These are phyloP conservation scores for Quercus rubra DNA, from an alignment of 306 rosid genomes.

Conservation along the genomic window DNA sequence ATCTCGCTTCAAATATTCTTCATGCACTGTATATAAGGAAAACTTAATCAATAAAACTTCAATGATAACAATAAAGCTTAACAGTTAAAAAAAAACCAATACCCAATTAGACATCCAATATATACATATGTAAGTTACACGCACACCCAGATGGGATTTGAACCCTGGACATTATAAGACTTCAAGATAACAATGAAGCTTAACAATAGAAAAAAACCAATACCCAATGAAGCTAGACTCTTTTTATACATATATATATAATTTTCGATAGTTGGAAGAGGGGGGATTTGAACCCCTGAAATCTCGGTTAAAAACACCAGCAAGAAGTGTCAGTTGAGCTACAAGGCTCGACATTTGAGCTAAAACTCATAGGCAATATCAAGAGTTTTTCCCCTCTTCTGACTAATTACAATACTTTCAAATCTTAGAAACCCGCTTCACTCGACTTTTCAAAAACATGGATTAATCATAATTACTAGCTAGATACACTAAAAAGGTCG, in stretches of 20 bases:
- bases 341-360: too few species aligned
- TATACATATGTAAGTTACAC: background rate
- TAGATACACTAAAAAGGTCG: background rate
- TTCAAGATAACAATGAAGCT: background rate
- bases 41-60: background rate
- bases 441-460: background rate
- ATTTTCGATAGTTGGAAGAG: too few species aligned
- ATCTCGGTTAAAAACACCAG: too few species aligned
- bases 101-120: background rate
- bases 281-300: too few species aligned
- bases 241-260: too few species aligned
- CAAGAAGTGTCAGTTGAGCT: too few species aligned
- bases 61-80: background rate
- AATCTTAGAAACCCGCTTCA: background rate
- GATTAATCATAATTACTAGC: background rate
- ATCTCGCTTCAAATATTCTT: constrained; percentile 7
- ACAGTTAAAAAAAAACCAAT: background rate
- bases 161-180: too few species aligned
- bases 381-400: too few species aligned
- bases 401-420: background rate
- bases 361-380: too few species aligned
- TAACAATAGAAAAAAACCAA: background rate
- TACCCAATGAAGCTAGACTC: background rate
- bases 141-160: background rate
- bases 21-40: constrained; percentile 1